Percentiles rank a stretch among this genome's conserved stretches.
Conservation (phyloP, 1,284 basidiomycete species). For the Pseudozyma hubeiensis region DNA sequence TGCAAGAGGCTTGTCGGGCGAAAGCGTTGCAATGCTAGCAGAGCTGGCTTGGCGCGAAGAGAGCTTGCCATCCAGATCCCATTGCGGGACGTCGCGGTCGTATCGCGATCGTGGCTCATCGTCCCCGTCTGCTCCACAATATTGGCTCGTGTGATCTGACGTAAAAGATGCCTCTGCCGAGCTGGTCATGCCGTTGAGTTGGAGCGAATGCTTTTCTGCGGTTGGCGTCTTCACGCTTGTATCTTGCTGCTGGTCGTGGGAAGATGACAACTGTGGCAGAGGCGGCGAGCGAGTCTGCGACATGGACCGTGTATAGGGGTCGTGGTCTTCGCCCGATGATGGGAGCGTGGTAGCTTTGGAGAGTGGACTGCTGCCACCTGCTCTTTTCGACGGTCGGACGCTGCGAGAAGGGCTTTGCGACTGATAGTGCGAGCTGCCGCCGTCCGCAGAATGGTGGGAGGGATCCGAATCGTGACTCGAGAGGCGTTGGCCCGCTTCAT, state of each 20-base stretch:
- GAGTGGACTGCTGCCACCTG: constrained; percentile 26
- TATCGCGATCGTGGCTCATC: constrained; percentile 6
- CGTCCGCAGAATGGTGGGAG: constrained; percentile 9
- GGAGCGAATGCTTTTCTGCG: constrained; percentile 22
- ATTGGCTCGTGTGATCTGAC: constrained; percentile 1
- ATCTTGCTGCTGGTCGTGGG: constrained; percentile 15
- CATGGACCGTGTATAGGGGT: constrained; percentile 44
- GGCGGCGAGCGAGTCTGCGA: constrained; percentile 22
- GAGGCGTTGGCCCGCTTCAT: constrained; percentile 41
- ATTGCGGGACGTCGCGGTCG: constrained; percentile 58
- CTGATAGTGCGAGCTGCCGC: constrained; percentile 6
- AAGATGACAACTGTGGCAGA: background rate
- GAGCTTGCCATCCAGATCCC: constrained; percentile 46
- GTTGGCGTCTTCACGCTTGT: constrained; percentile 28
- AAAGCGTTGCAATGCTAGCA: constrained; percentile 39
- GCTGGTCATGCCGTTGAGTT: constrained; percentile 22
- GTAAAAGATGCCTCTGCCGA: background rate
- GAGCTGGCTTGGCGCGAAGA: constrained; percentile 42
- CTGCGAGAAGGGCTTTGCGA: constrained; percentile 19
- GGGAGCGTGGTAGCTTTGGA: constrained; percentile 16
- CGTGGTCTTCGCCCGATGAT: constrained; percentile 15
- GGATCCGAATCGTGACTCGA: constrained; percentile 30
- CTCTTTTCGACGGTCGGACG: constrained; percentile 5
- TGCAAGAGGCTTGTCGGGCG: constrained; percentile 17
- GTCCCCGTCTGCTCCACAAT: constrained; percentile 1